A percentile compares a stretch with the other conserved stretches of the same genome.
Evolutionary conservation across 140 eudicot genomes (phyloP).

Genomic region (Anethum foeniculum): DNA sequence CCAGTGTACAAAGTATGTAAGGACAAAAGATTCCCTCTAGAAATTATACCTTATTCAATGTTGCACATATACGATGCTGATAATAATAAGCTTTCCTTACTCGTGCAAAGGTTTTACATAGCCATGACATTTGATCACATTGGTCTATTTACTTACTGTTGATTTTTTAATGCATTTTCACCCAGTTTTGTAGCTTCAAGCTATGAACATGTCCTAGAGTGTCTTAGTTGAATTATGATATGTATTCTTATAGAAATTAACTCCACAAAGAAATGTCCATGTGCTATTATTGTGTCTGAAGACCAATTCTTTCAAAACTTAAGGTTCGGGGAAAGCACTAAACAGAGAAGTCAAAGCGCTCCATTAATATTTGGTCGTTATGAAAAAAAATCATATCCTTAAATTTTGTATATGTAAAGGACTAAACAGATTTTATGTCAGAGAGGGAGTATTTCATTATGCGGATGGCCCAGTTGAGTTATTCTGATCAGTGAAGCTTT

Average conservation of each 20-base stretch:
- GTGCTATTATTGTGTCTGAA: neutral
- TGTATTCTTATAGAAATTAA: neutral
- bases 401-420: neutral
- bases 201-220: neutral
- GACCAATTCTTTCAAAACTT: neutral
- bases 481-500: neutral
- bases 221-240: neutral
- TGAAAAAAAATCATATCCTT: neutral
- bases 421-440: neutral
- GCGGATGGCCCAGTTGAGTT: neutral
- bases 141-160: neutral
- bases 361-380: neutral
- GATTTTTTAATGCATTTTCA: neutral
- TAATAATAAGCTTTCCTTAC: neutral
- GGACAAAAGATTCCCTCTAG: neutral
- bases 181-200: neutral
- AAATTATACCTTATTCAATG: neutral
- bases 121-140: neutral
- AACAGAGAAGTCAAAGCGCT: neutral
- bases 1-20: neutral
- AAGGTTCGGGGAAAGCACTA: neutral
- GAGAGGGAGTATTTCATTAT: neutral
- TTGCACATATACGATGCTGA: neutral
- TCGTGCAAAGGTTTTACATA: constrained; percentile 1
- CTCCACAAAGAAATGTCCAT: neutral